Percentiles rank a stretch among this genome's conserved stretches.
These are phyloP conservation scores for Apiospora rasikravindrae DNA, from an alignment of 2,329 filamentous ascomycete species.

Conservation along the genomic window DNA sequence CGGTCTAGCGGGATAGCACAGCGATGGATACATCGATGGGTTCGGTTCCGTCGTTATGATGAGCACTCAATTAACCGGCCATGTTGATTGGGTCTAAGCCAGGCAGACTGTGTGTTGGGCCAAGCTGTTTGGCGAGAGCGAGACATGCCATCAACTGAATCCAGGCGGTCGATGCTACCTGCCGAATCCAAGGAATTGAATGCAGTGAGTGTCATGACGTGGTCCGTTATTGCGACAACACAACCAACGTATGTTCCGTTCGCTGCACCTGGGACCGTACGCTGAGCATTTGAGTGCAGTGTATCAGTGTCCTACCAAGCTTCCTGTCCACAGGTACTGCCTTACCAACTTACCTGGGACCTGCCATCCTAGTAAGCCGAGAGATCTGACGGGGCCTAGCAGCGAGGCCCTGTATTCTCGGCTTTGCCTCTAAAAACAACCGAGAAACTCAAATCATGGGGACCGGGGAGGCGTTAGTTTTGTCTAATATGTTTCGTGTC, in stretches of 20 bases:
- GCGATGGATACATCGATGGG: not conserved
- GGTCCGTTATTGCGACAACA: not conserved
- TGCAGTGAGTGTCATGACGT: not conserved
- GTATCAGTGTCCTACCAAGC: not conserved
- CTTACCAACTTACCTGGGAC: no score
- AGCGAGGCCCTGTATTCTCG: not conserved
- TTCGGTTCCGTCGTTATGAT: not conserved
- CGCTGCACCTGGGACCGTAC: no score
- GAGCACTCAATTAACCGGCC: not conserved
- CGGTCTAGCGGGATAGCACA: not conserved
- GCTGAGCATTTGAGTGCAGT: not conserved
- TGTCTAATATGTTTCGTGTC: not conserved
- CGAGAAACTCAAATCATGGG: slow-evolving; percentile 13
- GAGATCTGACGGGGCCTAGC: not conserved
- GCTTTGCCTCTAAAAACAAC: not conserved
- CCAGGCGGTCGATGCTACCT: not conserved
- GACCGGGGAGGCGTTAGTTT: not conserved
- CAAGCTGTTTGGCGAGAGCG: not conserved
- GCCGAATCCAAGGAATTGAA: not conserved
- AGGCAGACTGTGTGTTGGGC: not conserved
- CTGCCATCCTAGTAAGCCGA: not conserved
- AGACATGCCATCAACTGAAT: no score
- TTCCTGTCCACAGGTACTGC: not conserved
- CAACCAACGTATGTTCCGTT: not conserved
- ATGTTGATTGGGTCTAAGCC: not conserved